A percentile compares a stretch with the other conserved stretches of the same genome.
Evolutionary conservation across 2,329 filamentous ascomycete species (phyloP).

Genomic region (Botryotinia convoluta): DNA sequence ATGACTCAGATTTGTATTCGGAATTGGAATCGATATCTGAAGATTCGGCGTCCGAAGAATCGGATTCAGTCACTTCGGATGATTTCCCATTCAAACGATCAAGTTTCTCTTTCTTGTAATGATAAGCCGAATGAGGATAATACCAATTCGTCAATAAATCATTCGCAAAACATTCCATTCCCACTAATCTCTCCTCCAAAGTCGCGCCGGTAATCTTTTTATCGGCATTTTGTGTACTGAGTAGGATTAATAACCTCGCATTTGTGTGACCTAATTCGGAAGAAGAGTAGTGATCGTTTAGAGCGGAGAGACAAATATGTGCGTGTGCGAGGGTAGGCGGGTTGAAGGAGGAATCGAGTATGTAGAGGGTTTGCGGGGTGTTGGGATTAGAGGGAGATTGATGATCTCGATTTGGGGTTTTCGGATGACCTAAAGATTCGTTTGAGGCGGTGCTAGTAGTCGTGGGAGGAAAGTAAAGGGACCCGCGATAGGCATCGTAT

Average conservation of each 20-base stretch:
- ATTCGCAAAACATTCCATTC: slow-evolving; percentile 68
- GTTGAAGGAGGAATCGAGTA: slow-evolving; percentile 68
- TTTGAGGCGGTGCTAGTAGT: background rate
- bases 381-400: slow-evolving; percentile 22
- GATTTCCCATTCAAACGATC: background rate
- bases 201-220: slow-evolving; percentile 64
- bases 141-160: slow-evolving; percentile 43
- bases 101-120: slow-evolving; percentile 13
- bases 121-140: slow-evolving; percentile 36
- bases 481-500: background rate
- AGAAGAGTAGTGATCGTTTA: slow-evolving; percentile 21
- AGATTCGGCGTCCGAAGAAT: background rate
- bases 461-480: background rate
- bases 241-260: slow-evolving; percentile 53
- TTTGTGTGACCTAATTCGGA: slow-evolving; percentile 28
- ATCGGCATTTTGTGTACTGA: slow-evolving; percentile 64
- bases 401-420: background rate
- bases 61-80: background rate
- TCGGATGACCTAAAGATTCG: background rate
- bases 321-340: slow-evolving; percentile 62
- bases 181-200: slow-evolving; percentile 63
- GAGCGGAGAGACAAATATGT: slow-evolving; percentile 53
- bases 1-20: background rate
- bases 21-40: background rate
- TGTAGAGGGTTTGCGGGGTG: slow-evolving; percentile 45